Evolutionary conservation across 768 basidiomycete genomes (phyloP), one percentile per base, ranked within the genome.

Genomic region (Pulveroboletus sp.): DNA sequence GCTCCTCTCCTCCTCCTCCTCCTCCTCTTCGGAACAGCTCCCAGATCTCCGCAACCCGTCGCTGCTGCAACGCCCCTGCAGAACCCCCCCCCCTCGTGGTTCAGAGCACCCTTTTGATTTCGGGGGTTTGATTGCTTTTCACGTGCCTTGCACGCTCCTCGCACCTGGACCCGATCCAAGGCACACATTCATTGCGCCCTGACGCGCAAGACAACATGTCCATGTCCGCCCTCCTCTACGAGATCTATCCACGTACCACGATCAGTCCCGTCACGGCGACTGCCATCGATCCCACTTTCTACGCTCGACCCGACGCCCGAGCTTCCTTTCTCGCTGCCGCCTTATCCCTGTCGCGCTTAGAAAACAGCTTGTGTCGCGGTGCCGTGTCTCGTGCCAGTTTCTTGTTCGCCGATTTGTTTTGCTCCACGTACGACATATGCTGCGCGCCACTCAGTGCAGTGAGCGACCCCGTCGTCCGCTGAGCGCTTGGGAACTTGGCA

Each of bases 351-450:
- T 91, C 89, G 35, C 90, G 83, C 68, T 89, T 90, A 43, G 81
- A 76, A 66, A 93, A 93, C 24, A 92, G 67, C 69, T 87, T 89
- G 74, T 89, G 82, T 43, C 89, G 79, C 48, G 76, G 75, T 37
- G 76, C 73, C 24, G 59, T 60, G 40, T 76, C 76, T 47, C 67
- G 66, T 26, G 86, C 80, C 9, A 90, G 74, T 49, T 81, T 82
- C 74, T 86, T 89, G 76, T 94, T 94, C 44, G 84, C 88, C 18
- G 85, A 87, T 68, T 90, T 91, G 73, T 93, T 93, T 68, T 91
- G 86, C 70, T 93, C 92, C 41, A 91, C 77, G 60, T 93, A 94
- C 41, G 88, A 89, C 91, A 93, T 93, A 60, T 90, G 89, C 59
- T 90, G 88, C 5, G 82, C 90, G 30, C 93, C 93, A 65, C 88